phyloP scores from a whole-genome alignment of 257 asterid genomes.

The Paraleonurus japonicus region DNA sequence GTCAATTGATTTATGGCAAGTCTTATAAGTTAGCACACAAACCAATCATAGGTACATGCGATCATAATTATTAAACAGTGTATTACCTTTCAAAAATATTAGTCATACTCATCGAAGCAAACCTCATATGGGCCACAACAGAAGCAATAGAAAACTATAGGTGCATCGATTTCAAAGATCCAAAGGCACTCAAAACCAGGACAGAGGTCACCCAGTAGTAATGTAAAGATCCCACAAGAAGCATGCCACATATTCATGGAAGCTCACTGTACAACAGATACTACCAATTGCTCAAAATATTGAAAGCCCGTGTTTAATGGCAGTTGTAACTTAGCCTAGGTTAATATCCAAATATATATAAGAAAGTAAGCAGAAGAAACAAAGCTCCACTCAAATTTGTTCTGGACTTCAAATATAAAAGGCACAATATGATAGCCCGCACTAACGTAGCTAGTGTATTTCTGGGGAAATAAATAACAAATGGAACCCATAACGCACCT shows the following conservation, averaged over 20 bases:
- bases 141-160: background rate
- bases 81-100: background rate
- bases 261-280: background rate
- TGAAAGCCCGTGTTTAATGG: background rate
- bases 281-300: background rate
- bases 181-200: background rate
- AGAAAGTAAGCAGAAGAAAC: background rate
- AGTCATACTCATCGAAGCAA: background rate
- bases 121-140: background rate
- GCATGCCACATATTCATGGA: conserved; percentile 5
- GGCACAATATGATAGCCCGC: background rate
- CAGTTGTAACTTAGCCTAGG: background rate
- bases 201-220: background rate
- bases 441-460: background rate
- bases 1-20: conserved; percentile 7
- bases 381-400: background rate
- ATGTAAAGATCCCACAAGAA: background rate
- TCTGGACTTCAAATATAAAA: background rate
- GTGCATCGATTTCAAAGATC: background rate
- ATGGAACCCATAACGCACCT: conserved; percentile 47
- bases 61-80: background rate
- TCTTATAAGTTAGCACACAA: background rate
- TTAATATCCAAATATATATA: background rate
- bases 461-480: background rate
- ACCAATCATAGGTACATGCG: background rate